Base-by-base conservation (phyloP, 495 filamentous ascomycete genomes). In the Annulohypoxylon moriforme region DNA sequence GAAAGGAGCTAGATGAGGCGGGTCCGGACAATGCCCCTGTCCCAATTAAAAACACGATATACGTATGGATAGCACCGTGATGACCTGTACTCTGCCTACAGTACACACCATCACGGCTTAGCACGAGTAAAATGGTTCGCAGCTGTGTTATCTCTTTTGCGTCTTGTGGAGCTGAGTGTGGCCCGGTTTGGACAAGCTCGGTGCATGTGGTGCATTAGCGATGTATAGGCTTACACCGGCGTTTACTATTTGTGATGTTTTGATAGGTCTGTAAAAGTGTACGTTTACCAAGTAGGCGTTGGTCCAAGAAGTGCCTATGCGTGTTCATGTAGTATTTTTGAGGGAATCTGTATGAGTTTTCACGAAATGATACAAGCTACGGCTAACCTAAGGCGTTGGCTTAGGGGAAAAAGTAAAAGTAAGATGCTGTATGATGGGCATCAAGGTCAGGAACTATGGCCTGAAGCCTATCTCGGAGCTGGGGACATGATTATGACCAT, bases 71-170 rank as follows among this genome's bases (percentile, higher is more conserved):
- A n/a, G n/a, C n/a, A 38, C 42, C 60, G 69, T 68, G 59, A 67
- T 40, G 40, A 55, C 14, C 44, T 67, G 27, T 72, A 67, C 59
- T 1, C 1, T 14, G 11, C 22, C 25, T 55, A 31, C 36, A 18
- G 52, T 64, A 69, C 53, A 69, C 67, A 59, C 53, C 67, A 64
- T 64, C 67, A 69, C 60, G 66, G 49, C 58, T 44, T 59, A 60
- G 58, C 60, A 69, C 60, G 66, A 58, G 18, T 6, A 14, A 31
- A 52, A 27, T 16, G 33, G 63, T 57, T 66, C 63, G 63, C 52
- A 40, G 24, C 18, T 40, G 24, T 10, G 11, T 34, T 22, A 52
- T 25, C 25, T 66, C 62, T 13, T 22, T 24, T 20, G 9, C 42
- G 25, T 64, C 50, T 24, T 31, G 57, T 60, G 57, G 68, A 64